phyloP scores from a whole-genome alignment of 768 basidiomycete species.

The Leccinum sublutescens region DNA sequence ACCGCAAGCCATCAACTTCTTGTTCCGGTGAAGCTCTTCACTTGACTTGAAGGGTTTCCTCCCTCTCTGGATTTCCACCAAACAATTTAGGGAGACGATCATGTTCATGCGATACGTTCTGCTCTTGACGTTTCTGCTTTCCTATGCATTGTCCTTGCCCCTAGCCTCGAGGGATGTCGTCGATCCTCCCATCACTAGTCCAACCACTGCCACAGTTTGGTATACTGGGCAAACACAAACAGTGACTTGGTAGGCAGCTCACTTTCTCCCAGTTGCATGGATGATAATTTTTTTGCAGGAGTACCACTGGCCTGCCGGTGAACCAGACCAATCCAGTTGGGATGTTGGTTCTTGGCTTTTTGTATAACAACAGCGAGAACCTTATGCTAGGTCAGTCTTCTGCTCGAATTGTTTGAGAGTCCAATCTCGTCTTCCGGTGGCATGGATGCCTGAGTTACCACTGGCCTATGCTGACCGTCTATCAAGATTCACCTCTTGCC shows the following conservation, averaged over 20 bases:
- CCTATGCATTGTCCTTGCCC: slow-evolving; percentile 31
- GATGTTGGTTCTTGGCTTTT: slow-evolving; percentile 29
- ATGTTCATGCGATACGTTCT: slow-evolving; percentile 27
- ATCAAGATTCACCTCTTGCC: slow-evolving; percentile 35
- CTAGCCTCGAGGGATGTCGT: slow-evolving; percentile 43
- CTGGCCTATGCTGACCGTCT: slow-evolving; percentile 7
- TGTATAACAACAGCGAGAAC: slow-evolving; percentile 30
- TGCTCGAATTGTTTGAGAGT: background rate
- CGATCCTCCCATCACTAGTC: slow-evolving; percentile 46
- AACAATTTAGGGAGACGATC: slow-evolving; percentile 14
- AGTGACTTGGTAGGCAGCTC: slow-evolving; percentile 48
- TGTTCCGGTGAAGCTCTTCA: slow-evolving; percentile 14
- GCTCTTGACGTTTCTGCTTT: slow-evolving; percentile 21
- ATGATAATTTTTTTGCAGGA: slow-evolving; percentile 27
- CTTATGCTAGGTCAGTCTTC: slow-evolving; percentile 29
- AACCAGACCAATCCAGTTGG: slow-evolving; percentile 32
- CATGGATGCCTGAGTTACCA: background rate
- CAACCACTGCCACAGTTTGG: slow-evolving; percentile 43
- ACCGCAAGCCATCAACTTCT: slow-evolving; percentile 1
- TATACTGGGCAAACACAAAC: slow-evolving; percentile 41
- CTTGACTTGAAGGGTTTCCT: slow-evolving; percentile 13
- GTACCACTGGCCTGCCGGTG: slow-evolving; percentile 23
- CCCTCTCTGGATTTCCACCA: slow-evolving; percentile 11
- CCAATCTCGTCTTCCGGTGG: background rate
- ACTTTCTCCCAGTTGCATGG: slow-evolving; percentile 15